Percentiles rank a stretch among this genome's conserved stretches.
phyloP scores from a whole-genome alignment of 305 asterid genomes.

The Solanum chacoense region DNA sequence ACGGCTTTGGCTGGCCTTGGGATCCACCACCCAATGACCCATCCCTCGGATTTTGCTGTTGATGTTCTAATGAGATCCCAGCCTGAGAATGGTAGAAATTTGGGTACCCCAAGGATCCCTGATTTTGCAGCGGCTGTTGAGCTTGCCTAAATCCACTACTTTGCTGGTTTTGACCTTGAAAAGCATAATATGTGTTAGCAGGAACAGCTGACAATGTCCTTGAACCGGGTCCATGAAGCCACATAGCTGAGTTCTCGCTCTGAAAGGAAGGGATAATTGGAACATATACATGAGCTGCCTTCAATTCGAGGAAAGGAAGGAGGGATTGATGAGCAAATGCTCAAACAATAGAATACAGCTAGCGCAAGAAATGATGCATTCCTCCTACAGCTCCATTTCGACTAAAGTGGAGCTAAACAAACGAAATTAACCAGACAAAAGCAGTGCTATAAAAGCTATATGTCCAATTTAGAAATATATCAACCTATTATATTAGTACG shows the following conservation, averaged over 20 bases:
- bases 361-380: neutral
- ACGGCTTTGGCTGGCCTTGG: slow-evolving; percentile 74
- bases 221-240: slow-evolving; percentile 76
- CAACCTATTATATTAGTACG: neutral
- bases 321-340: neutral
- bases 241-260: slow-evolving; percentile 59
- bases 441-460: neutral
- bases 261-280: slow-evolving; percentile 15
- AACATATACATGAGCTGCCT: neutral
- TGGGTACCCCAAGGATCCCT: slow-evolving; percentile 60
- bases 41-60: slow-evolving; percentile 58
- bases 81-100: slow-evolving; percentile 74
- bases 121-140: slow-evolving; percentile 71
- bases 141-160: slow-evolving; percentile 60
- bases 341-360: neutral
- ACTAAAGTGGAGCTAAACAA: neutral
- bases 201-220: slow-evolving; percentile 62
- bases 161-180: slow-evolving; percentile 60
- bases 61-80: slow-evolving; percentile 58
- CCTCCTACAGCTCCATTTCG: neutral
- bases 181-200: slow-evolving; percentile 42
- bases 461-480: neutral
- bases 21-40: slow-evolving; percentile 47
- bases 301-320: neutral
- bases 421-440: neutral